phyloP scores from a whole-genome alignment of 2,329 filamentous ascomycete species.

The Blumeria graminis region DNA sequence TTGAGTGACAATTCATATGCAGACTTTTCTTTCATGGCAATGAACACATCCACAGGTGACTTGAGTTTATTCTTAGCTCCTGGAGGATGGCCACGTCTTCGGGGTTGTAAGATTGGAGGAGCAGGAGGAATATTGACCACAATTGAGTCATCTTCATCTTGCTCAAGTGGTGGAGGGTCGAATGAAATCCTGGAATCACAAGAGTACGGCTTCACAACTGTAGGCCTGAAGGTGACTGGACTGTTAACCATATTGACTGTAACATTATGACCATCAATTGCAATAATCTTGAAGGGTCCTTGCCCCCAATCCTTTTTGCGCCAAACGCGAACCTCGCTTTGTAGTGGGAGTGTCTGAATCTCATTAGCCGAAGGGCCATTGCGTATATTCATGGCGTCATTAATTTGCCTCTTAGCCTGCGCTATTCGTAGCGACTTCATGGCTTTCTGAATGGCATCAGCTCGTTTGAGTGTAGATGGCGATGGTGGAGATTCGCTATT shows the following conservation, averaged over 20 bases:
- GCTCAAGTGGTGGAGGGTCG: background rate
- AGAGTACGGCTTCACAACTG: background rate
- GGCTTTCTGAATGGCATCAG: conserved; percentile 3
- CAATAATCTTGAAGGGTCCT: background rate
- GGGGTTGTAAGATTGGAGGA: background rate
- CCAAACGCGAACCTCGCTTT: conserved; percentile 1
- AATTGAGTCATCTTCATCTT: background rate
- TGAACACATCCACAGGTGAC: too few relatives aligned
- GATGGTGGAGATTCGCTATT: background rate
- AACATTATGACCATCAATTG: background rate
- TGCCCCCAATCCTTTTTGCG: background rate
- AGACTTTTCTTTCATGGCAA: too few relatives aligned
- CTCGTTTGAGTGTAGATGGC: background rate
- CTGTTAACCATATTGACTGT: background rate
- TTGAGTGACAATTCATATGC: too few relatives aligned
- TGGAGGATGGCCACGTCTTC: background rate
- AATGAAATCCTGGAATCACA: background rate
- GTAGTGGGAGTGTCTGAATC: background rate
- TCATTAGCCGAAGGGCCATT: conserved; percentile 1
- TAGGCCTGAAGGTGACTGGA: background rate
- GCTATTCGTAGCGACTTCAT: conserved; percentile 3
- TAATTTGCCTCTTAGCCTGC: background rate
- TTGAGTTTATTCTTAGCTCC: too few relatives aligned
- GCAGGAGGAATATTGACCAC: background rate
- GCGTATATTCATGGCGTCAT: background rate